Conservation (phyloP, 2,329 filamentous ascomycete genomes). For the Xylariaceae sp. region DNA sequence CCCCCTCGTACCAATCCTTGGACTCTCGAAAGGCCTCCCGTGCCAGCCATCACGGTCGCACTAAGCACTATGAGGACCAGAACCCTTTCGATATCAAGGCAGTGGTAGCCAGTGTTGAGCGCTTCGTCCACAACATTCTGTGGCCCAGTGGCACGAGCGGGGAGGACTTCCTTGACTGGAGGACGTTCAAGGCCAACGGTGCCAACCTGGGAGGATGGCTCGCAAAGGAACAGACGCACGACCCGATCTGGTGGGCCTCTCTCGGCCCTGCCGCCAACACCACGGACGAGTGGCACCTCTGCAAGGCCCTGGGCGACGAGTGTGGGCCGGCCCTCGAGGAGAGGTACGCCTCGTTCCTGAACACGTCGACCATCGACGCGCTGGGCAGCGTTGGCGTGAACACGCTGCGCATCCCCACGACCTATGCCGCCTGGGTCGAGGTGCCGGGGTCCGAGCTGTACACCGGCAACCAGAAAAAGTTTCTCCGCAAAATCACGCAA, state of each 20-base stretch:
- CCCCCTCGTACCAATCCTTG: no score
- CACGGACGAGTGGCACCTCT: conserved; percentile 28
- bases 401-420: conserved; percentile 27
- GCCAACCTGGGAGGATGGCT: conserved; percentile 27
- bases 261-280: conserved; percentile 15
- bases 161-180: conserved; percentile 11
- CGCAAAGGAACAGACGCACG: conserved; percentile 21
- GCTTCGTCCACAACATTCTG: no score
- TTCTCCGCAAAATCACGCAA: conserved; percentile 23
- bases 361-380: conserved; percentile 23
- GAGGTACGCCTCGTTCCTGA: conserved; percentile 24
- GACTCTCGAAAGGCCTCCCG: no score
- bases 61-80: no score
- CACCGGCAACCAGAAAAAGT: conserved; percentile 22
- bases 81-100: no score
- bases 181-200: conserved; percentile 12
- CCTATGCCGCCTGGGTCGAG: conserved; percentile 29
- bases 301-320: conserved; percentile 19
- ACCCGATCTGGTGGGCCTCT: conserved; percentile 20
- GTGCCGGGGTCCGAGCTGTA: conserved; percentile 26
- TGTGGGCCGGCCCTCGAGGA: conserved; percentile 23
- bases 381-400: conserved; percentile 24
- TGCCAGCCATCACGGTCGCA: no score
- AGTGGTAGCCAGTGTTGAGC: no score
- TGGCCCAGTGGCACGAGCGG: not conserved